phyloP scores from a whole-genome alignment of 2,329 filamentous ascomycete species.

The Alternaria novae-zelandiae region DNA sequence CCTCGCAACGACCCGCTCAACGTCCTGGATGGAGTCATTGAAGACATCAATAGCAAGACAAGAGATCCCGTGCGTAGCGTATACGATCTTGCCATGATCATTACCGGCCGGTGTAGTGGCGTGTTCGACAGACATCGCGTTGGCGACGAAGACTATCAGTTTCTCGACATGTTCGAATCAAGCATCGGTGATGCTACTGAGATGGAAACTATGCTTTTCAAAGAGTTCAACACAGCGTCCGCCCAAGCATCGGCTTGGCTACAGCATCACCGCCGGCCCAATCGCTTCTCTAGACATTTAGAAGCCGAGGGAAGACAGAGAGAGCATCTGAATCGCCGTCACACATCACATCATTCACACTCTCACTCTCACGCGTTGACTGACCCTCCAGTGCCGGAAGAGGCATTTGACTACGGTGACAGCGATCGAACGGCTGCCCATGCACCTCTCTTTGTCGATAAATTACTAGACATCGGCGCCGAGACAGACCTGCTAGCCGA shows the following conservation, averaged over 20 bases:
- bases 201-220: slow-evolving; percentile 63
- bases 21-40: slow-evolving; percentile 67
- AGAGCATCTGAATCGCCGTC: slow-evolving; percentile 39
- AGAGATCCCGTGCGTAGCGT: slow-evolving; percentile 65
- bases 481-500: slow-evolving; percentile 68
- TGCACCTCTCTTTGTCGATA: slow-evolving; percentile 59
- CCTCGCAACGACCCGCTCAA: slow-evolving; percentile 68
- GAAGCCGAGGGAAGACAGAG: slow-evolving; percentile 43
- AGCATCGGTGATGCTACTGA: slow-evolving; percentile 62
- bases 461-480: slow-evolving; percentile 64
- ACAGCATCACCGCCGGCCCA: slow-evolving; percentile 55
- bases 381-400: slow-evolving; percentile 32
- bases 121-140: slow-evolving; percentile 66
- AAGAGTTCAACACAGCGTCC: slow-evolving; percentile 66
- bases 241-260: slow-evolving; percentile 63
- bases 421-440: slow-evolving; percentile 27
- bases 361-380: slow-evolving; percentile 32
- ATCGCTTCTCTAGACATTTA: slow-evolving; percentile 44
- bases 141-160: slow-evolving; percentile 66
- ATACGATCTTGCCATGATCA: slow-evolving; percentile 68
- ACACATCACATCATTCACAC: slow-evolving; percentile 37
- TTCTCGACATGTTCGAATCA: slow-evolving; percentile 71
- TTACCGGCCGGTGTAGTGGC: slow-evolving; percentile 65
- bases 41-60: slow-evolving; percentile 70
- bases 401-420: slow-evolving; percentile 42